Percentiles rank a stretch among this genome's conserved stretches.
phyloP scores from a whole-genome alignment of 179 eudicot genomes.

The Gypsophila paniculata region DNA sequence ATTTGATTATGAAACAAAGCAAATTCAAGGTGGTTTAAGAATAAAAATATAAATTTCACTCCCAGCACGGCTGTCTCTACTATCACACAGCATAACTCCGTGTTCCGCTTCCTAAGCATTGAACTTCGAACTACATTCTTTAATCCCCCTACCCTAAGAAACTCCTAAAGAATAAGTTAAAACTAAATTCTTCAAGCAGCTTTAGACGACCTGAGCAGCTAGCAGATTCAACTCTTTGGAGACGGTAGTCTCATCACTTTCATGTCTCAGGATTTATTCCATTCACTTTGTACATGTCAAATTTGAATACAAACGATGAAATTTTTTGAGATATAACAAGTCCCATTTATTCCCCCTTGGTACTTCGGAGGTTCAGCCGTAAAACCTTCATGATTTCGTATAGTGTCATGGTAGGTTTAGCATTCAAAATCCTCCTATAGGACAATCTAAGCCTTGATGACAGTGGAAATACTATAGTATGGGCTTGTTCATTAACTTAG shows the following conservation, averaged over 20 bases:
- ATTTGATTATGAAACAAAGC: neutral
- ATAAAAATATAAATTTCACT: neutral
- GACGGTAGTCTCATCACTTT: neutral
- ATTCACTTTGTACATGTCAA: neutral
- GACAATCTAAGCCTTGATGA: too few relatives aligned
- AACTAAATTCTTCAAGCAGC: neutral
- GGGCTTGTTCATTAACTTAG: neutral
- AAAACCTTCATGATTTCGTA: too few relatives aligned
- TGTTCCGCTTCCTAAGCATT: conserved; percentile 1
- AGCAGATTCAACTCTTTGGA: neutral
- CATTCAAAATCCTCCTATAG: neutral
- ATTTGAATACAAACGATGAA: neutral
- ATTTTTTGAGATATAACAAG: too few relatives aligned
- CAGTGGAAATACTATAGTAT: neutral
- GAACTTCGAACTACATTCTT: neutral
- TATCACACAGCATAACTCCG: neutral
- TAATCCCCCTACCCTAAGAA: neutral
- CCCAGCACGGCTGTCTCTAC: neutral
- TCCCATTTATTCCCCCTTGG: too few relatives aligned
- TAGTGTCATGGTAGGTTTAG: neutral
- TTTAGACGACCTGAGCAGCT: conserved; percentile 3
- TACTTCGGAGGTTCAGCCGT: too few relatives aligned
- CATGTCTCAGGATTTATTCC: neutral
- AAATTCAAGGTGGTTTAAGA: neutral
- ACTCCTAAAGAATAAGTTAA: neutral